Evolutionary conservation across 176 grass and related monocot species (phyloP).

Genomic region (Thalia dealbata): DNA sequence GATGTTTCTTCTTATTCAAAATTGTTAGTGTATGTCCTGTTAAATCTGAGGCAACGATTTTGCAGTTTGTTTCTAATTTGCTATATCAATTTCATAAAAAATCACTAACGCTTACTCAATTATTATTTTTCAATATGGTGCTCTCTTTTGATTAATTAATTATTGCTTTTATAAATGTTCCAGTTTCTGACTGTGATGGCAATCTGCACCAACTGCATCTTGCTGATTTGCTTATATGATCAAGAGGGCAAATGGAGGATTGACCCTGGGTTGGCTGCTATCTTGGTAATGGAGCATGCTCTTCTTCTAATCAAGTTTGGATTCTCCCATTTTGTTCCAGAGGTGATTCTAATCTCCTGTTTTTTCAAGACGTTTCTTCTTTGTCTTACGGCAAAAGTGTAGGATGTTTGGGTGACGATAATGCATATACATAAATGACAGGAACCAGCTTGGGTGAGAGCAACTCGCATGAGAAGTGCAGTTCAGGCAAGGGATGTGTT

Average conservation of each 20-base stretch:
- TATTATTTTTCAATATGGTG: too few species aligned
- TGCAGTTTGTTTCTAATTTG: neutral
- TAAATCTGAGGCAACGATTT: too few species aligned
- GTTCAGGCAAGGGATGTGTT: conserved; percentile 68
- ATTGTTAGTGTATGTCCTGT: too few species aligned
- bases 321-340: conserved; percentile 91
- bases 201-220: conserved; percentile 96
- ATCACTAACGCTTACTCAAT: too few species aligned
- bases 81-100: neutral
- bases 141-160: neutral
- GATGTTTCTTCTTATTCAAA: neutral
- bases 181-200: conserved; percentile 95
- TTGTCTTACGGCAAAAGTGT: neutral
- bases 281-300: conserved; percentile 83
- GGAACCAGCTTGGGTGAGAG: conserved; percentile 93
- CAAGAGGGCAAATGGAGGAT: conserved; percentile 89
- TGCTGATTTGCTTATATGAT: conserved; percentile 86
- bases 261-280: conserved; percentile 83
- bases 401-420: neutral
- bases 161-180: conserved; percentile 6
- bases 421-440: conserved; percentile 7
- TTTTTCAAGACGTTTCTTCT: neutral
- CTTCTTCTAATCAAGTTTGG: conserved; percentile 95
- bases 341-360: conserved; percentile 40
- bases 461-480: conserved; percentile 43